Conservation (phyloP, 768 basidiomycete genomes). For the Amanita brunnescens region DNA sequence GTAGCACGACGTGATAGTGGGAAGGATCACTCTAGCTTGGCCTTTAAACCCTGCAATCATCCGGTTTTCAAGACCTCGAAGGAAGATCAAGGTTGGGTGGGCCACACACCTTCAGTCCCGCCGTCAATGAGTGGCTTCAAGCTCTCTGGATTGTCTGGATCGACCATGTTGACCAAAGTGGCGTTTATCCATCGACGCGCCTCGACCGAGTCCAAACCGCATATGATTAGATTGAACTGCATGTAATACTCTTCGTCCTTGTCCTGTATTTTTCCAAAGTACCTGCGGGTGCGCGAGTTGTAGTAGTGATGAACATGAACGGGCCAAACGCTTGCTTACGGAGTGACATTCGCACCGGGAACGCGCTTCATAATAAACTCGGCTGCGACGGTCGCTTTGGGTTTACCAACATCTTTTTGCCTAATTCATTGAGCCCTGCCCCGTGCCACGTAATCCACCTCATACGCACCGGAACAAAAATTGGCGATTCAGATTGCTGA, state of each 20-base stretch:
- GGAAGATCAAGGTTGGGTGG: background rate
- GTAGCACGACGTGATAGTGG: conserved; percentile 92
- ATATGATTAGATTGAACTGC: conserved; percentile 96
- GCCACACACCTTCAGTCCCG: conserved; percentile 84
- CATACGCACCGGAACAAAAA: conserved; percentile 83
- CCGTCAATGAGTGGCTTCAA: conserved; percentile 97
- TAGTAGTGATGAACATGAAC: background rate
- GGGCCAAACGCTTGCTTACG: conserved; percentile 46
- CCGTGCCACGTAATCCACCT: background rate
- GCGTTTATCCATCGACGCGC: conserved; percentile 99
- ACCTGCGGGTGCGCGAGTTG: conserved; percentile 36
- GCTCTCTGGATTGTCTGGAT: conserved; percentile 87
- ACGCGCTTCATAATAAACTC: conserved; percentile 97
- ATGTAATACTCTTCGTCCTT: conserved; percentile 92
- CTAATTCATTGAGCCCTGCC: conserved; percentile 28
- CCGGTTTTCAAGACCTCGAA: conserved; percentile 1
- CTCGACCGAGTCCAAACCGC: conserved; percentile 95
- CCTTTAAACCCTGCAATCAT: conserved; percentile 84
- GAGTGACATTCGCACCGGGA: conserved; percentile 92
- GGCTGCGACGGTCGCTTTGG: conserved; percentile 91
- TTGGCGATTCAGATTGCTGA: conserved; percentile 97
- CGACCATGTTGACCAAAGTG: conserved; percentile 90
- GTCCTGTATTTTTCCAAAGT: conserved; percentile 97
- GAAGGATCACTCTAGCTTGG: conserved; percentile 94
- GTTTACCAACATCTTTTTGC: conserved; percentile 83